A percentile compares a stretch with the other conserved stretches of the same genome.
Evolutionary conservation across 1,284 basidiomycete genomes (phyloP).

Genomic region (Lentinus polychrous): DNA sequence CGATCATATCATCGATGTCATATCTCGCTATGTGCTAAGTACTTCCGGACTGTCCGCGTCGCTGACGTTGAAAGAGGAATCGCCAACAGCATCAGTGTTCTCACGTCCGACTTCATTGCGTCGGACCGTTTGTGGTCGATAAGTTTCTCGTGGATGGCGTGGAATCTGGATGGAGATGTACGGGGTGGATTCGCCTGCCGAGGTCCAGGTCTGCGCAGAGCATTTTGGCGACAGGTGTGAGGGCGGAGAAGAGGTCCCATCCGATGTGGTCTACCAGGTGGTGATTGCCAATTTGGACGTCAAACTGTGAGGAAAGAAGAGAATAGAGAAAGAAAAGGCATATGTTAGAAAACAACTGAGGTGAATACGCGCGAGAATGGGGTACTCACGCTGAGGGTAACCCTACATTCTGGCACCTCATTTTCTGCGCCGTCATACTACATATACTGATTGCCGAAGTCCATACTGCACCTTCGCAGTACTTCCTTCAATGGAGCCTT

Average conservation of each 20-base stretch:
- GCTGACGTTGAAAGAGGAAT: too few species aligned
- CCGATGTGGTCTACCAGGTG: slow-evolving; percentile 94
- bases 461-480: too few species aligned
- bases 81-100: too few species aligned
- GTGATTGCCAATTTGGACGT: slow-evolving; percentile 92
- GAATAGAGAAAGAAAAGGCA: not conserved
- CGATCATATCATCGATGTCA: too few species aligned
- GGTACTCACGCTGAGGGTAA: slow-evolving; percentile 85
- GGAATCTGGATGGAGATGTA: slow-evolving; percentile 87
- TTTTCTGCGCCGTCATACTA: slow-evolving; percentile 30
- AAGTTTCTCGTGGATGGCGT: slow-evolving; percentile 92
- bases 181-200: slow-evolving; percentile 79
- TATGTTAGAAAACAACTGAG: slow-evolving; percentile 12
- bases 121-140: slow-evolving; percentile 93
- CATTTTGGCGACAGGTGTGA: slow-evolving; percentile 84
- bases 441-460: too few species aligned
- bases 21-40: too few species aligned
- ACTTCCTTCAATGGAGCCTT: too few species aligned
- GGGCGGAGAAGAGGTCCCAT: slow-evolving; percentile 92
- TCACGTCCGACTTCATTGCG: too few species aligned
- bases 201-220: slow-evolving; percentile 87
- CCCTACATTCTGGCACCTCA: slow-evolving; percentile 78
- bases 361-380: too few species aligned
- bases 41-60: too few species aligned
- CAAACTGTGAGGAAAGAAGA: slow-evolving; percentile 58